phyloP scores from a whole-genome alignment of 2,329 filamentous ascomycete species.

The Stachybotrys elegans region DNA sequence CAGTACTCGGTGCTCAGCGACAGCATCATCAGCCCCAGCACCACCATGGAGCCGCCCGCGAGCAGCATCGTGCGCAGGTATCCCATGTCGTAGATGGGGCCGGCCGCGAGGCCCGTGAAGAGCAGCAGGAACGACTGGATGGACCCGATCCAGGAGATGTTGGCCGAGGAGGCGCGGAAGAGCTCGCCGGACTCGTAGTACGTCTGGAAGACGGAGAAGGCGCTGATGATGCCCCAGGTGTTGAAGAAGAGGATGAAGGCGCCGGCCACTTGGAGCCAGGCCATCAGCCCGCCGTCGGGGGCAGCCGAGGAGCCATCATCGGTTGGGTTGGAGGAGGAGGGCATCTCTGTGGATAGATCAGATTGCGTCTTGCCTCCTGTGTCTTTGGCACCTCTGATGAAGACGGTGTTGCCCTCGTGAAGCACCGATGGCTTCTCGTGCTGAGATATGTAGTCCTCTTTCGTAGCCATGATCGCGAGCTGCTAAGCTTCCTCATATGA shows the following conservation, averaged over 20 bases:
- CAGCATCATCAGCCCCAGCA: constrained; percentile 42
- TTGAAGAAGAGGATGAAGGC: constrained; percentile 43
- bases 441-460: too few relatives aligned
- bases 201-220: constrained; percentile 51
- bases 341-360: too few relatives aligned
- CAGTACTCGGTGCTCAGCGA: constrained; percentile 33
- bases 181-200: constrained; percentile 40
- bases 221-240: constrained; percentile 41
- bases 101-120: constrained; percentile 24
- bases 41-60: constrained; percentile 33
- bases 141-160: constrained; percentile 36
- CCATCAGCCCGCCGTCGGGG: constrained; percentile 22
- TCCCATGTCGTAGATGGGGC: constrained; percentile 43
- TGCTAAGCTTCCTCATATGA: too few relatives aligned
- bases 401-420: too few relatives aligned
- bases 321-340: too few relatives aligned
- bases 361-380: too few relatives aligned
- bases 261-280: constrained; percentile 13
- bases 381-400: too few relatives aligned
- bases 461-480: too few relatives aligned
- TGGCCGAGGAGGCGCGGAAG: constrained; percentile 23
- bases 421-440: too few relatives aligned
- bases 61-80: constrained; percentile 35
- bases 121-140: constrained; percentile 41
- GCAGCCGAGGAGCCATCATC: too few relatives aligned